Conservation (phyloP, 2,329 filamentous ascomycete species). For the Diaporthe humulicola region DNA sequence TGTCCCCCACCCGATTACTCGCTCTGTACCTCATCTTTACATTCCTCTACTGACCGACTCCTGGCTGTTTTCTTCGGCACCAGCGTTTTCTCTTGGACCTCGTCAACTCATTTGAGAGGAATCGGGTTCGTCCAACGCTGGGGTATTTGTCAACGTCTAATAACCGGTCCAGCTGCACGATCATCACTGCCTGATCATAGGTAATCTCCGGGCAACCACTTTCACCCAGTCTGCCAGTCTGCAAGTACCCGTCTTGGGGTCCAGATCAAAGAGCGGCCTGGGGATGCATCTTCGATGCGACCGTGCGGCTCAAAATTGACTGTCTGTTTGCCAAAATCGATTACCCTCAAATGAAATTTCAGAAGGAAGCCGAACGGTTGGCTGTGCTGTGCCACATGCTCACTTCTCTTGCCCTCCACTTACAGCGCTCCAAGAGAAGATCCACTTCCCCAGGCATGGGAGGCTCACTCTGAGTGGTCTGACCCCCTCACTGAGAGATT, state of each 20-base stretch:
- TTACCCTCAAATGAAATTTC: not conserved
- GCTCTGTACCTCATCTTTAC: too few relatives aligned
- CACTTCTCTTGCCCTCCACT: constrained; percentile 6
- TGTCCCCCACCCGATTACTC: not conserved
- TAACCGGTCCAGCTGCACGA: constrained; percentile 2
- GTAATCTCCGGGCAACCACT: constrained; percentile 14
- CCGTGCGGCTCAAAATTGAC: constrained; percentile 36
- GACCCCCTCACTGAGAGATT: constrained; percentile 30
- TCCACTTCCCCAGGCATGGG: constrained; percentile 11
- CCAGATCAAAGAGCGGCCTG: constrained; percentile 5
- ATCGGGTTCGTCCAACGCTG: not conserved
- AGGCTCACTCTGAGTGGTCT: constrained; percentile 34
- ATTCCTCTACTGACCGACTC: not conserved
- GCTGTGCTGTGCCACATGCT: constrained; percentile 37
- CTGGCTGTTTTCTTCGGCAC: not conserved
- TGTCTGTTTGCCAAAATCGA: not conserved
- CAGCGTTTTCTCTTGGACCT: not conserved
- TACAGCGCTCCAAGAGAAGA: constrained; percentile 8
- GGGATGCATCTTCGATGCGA: constrained; percentile 32
- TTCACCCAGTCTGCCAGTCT: not conserved
- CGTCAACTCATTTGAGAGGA: not conserved
- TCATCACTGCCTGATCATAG: not conserved
- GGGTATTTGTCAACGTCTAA: not conserved
- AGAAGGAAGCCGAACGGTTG: constrained; percentile 9
- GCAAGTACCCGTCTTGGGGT: constrained; percentile 13